phyloP scores from a whole-genome alignment of 1,284 basidiomycete genomes.

The Ceratobasidium papillatum region DNA sequence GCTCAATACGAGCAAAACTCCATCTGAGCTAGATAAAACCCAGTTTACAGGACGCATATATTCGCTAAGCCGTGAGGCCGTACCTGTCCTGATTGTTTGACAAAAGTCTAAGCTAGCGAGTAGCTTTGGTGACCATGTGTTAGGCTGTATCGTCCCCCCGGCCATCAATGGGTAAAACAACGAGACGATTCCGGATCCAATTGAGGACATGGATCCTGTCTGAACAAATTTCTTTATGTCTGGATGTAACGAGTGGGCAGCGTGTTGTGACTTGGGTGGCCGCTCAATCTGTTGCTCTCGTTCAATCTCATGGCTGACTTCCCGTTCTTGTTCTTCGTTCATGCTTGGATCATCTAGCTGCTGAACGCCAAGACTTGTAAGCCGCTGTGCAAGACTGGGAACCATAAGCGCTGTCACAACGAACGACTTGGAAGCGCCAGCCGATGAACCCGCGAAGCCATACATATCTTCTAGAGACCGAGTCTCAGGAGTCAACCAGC shows the following conservation, averaged over 20 bases:
- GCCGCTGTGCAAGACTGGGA: slow-evolving; percentile 50
- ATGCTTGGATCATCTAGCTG: slow-evolving; percentile 46
- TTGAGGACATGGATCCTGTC: neutral
- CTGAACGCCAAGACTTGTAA: slow-evolving; percentile 50
- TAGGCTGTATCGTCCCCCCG: no score
- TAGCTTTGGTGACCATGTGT: neutral
- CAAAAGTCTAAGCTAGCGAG: slow-evolving; percentile 48
- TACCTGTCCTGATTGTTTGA: slow-evolving; percentile 44
- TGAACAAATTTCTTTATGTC: slow-evolving; percentile 12
- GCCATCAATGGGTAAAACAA: neutral
- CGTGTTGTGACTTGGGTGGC: slow-evolving; percentile 6
- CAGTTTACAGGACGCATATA: slow-evolving; percentile 49
- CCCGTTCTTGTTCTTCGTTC: slow-evolving; percentile 62
- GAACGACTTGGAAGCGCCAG: neutral
- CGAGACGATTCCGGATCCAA: neutral
- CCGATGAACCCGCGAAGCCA: slow-evolving; percentile 21
- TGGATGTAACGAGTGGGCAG: slow-evolving; percentile 4
- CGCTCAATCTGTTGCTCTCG: slow-evolving; percentile 30
- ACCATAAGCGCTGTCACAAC: neutral
- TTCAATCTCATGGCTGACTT: slow-evolving; percentile 50
- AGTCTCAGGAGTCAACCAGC: slow-evolving; percentile 57
- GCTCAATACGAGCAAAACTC: slow-evolving; percentile 52
- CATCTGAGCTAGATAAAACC: slow-evolving; percentile 52
- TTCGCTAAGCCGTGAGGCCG: neutral
- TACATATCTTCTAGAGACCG: slow-evolving; percentile 55